These are phyloP conservation scores for Chrysoporthe puriensis DNA, from an alignment of 2,329 filamentous ascomycete species.

Conservation along the genomic window DNA sequence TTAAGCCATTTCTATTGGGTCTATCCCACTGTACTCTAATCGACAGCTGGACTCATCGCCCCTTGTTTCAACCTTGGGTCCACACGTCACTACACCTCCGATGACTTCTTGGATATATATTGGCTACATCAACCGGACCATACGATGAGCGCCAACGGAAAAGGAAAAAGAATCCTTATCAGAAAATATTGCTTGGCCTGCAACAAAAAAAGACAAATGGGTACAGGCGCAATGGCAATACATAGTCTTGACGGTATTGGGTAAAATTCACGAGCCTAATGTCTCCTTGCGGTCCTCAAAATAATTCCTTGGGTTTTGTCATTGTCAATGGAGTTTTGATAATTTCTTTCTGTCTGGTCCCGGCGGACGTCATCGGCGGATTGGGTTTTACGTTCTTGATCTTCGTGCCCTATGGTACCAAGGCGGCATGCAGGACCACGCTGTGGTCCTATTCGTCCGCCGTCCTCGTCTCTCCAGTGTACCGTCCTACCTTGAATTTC, in stretches of 20 bases:
- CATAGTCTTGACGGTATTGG: slow-evolving; percentile 1
- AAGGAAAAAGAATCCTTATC: background rate
- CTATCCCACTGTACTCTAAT: slow-evolving; percentile 3
- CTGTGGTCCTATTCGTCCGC: background rate
- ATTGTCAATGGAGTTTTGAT: slow-evolving; percentile 1
- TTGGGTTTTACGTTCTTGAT: background rate
- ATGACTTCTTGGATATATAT: slow-evolving; percentile 18
- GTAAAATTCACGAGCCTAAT: slow-evolving; percentile 2
- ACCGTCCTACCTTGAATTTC: background rate
- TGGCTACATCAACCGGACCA: background rate
- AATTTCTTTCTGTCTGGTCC: background rate
- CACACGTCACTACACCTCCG: background rate
- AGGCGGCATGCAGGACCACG: background rate
- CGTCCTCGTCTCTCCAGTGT: background rate
- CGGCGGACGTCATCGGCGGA: background rate
- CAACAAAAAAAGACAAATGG: background rate
- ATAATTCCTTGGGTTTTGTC: background rate
- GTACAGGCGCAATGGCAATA: slow-evolving; percentile 2
- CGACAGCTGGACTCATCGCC: background rate
- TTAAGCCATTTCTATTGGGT: background rate
- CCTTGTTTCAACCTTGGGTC: background rate
- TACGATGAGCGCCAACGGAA: slow-evolving; percentile 5
- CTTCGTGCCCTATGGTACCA: background rate
- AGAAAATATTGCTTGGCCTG: slow-evolving; percentile 2
- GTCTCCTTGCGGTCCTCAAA: background rate